Percentiles rank a stretch among this genome's conserved stretches.
Conservation (phyloP, 2,329 filamentous ascomycete species). For the Colletotrichum chlorophyti region DNA sequence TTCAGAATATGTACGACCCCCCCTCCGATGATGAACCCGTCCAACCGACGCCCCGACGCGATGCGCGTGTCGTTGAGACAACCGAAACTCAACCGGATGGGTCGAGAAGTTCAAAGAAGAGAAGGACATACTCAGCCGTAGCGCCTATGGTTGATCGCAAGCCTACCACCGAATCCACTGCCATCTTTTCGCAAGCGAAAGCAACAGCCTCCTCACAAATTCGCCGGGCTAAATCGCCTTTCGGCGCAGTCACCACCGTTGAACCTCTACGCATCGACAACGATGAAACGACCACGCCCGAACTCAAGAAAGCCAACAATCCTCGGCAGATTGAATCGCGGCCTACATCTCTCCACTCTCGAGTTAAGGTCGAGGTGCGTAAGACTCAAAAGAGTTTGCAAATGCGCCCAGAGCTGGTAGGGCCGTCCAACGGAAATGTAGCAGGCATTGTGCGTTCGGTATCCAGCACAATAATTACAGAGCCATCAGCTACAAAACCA, state of each 20-base stretch:
- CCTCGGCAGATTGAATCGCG: background rate
- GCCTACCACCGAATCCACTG: background rate
- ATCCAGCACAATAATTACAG: background rate
- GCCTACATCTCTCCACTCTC: background rate
- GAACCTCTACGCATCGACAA: background rate
- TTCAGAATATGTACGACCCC: constrained; percentile 14
- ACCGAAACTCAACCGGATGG: background rate
- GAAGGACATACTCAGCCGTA: constrained; percentile 7
- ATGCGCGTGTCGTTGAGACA: background rate
- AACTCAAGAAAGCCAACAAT: background rate
- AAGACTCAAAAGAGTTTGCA: background rate
- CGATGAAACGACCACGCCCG: background rate
- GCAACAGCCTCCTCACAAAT: background rate
- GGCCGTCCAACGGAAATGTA: background rate
- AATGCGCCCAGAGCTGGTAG: background rate
- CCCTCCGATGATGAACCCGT: constrained; percentile 15
- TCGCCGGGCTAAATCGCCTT: constrained; percentile 10
- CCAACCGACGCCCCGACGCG: background rate
- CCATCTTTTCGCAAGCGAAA: background rate
- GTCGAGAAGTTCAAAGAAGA: constrained; percentile 5
- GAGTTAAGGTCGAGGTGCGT: background rate
- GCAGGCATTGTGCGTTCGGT: background rate
- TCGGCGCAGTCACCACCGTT: background rate
- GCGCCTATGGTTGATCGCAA: background rate
- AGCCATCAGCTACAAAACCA: background rate